Evolutionary conservation across 2,329 filamentous ascomycete genomes (phyloP).

Genomic region (Stylonectria norvegica): DNA sequence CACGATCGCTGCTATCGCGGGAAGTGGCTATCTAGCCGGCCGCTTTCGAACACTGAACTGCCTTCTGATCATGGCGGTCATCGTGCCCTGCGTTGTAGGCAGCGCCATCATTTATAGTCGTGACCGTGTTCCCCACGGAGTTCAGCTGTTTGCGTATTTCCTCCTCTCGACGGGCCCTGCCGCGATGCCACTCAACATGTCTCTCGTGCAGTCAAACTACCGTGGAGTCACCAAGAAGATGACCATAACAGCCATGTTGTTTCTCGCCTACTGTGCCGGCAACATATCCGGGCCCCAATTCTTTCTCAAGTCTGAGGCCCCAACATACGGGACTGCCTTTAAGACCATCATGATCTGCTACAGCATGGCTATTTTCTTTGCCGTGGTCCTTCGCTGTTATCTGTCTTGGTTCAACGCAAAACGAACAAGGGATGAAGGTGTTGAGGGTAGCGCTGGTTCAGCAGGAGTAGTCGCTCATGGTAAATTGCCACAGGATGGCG

Average conservation of each 20-base stretch:
- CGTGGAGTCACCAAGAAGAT: constrained; percentile 59
- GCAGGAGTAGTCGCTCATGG: constrained; percentile 39
- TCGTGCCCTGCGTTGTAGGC: constrained; percentile 50
- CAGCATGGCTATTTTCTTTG: constrained; percentile 44
- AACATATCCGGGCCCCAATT: constrained; percentile 57
- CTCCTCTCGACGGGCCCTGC: constrained; percentile 51
- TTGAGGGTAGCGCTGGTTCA: constrained; percentile 42
- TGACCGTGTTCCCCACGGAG: constrained; percentile 36
- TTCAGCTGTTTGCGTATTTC: constrained; percentile 57
- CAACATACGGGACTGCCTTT: constrained; percentile 52
- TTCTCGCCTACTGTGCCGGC: constrained; percentile 53
- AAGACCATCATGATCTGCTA: constrained; percentile 56
- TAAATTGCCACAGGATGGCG: constrained; percentile 30
- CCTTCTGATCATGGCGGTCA: constrained; percentile 47
- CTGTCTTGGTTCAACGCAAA: constrained; percentile 43
- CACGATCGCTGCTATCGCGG: constrained; percentile 44
- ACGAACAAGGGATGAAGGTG: constrained; percentile 41
- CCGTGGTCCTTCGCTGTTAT: constrained; percentile 44
- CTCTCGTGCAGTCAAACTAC: constrained; percentile 54
- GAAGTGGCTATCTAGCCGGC: constrained; percentile 49
- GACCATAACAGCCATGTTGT: constrained; percentile 54
- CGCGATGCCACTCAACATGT: constrained; percentile 52
- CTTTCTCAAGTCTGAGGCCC: constrained; percentile 48
- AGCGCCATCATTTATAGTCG: constrained; percentile 52
- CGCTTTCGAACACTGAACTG: constrained; percentile 50